A percentile compares a stretch with the other conserved stretches of the same genome.
phyloP scores from a whole-genome alignment of 768 basidiomycete genomes.

The Pisolithus microcarpus region DNA sequence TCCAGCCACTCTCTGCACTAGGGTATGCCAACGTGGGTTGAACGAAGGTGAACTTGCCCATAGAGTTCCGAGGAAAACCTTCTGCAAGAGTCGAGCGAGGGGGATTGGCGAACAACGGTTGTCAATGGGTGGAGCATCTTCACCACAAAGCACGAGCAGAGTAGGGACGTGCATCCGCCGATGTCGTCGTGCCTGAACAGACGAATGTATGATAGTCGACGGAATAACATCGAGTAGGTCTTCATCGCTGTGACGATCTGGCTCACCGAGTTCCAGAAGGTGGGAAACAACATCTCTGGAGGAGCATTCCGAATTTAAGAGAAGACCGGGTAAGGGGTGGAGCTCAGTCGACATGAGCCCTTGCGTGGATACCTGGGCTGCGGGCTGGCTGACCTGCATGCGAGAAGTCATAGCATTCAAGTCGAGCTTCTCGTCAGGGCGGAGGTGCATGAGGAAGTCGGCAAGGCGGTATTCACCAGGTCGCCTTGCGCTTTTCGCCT shows the following conservation, averaged over 20 bases:
- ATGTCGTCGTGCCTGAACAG: not conserved
- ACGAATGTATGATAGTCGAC: not conserved
- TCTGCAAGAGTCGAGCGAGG: not conserved
- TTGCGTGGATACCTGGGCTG: too few species aligned
- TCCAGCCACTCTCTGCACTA: too few species aligned
- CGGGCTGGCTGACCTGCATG: conserved; percentile 3
- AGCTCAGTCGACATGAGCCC: too few species aligned
- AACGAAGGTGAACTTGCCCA: too few species aligned
- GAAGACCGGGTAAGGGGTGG: too few species aligned
- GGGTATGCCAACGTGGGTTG: too few species aligned
- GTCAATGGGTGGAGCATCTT: not conserved
- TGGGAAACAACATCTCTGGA: conserved; percentile 12
- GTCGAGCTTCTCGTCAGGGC: conserved; percentile 14
- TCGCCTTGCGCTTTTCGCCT: conserved; percentile 4
- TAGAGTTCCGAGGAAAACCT: not conserved
- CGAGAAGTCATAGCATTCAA: conserved; percentile 10
- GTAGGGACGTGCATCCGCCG: not conserved
- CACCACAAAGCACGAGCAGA: not conserved
- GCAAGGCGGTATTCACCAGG: not conserved
- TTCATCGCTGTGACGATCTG: not conserved
- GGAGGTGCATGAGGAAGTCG: conserved; percentile 12
- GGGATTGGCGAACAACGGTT: not conserved
- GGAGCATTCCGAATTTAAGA: too few species aligned
- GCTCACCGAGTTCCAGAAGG: conserved; percentile 16
- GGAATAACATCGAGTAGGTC: not conserved